phyloP scores from a whole-genome alignment of 345 rosid species.

The Syzygium oleosum region DNA sequence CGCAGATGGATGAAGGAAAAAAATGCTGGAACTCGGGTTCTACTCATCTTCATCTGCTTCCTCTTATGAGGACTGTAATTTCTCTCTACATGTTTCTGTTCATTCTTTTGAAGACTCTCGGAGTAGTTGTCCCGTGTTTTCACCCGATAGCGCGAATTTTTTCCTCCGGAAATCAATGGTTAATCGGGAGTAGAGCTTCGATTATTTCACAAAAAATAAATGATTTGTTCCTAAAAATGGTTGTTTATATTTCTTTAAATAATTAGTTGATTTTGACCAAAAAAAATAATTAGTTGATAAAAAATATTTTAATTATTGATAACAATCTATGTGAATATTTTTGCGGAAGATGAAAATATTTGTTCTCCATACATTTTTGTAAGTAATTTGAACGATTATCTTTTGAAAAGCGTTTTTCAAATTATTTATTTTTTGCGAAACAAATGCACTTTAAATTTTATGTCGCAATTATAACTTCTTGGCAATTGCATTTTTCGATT shows the following conservation, averaged over 20 bases:
- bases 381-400: too few relatives aligned
- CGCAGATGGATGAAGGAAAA: background rate
- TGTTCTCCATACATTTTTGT: rapidly evolving
- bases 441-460: too few relatives aligned
- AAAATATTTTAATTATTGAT: background rate
- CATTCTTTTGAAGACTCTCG: background rate
- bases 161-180: too few relatives aligned
- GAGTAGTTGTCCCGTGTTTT: too few relatives aligned
- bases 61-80: background rate
- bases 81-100: background rate
- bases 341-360: rapidly evolving
- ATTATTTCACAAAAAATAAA: background rate
- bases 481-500: background rate
- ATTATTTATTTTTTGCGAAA: background rate
- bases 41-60: background rate
- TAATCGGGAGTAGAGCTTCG: too few relatives aligned
- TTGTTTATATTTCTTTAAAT: too few relatives aligned
- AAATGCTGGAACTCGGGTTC: background rate
- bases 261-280: background rate
- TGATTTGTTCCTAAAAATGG: background rate
- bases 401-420: too few relatives aligned
- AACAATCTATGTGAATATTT: background rate
- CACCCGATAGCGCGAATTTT: too few relatives aligned
- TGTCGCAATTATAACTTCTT: background rate
- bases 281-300: background rate